phyloP scores from a whole-genome alignment of 139 green algal genomes.

The Haematococcus sp. region DNA sequence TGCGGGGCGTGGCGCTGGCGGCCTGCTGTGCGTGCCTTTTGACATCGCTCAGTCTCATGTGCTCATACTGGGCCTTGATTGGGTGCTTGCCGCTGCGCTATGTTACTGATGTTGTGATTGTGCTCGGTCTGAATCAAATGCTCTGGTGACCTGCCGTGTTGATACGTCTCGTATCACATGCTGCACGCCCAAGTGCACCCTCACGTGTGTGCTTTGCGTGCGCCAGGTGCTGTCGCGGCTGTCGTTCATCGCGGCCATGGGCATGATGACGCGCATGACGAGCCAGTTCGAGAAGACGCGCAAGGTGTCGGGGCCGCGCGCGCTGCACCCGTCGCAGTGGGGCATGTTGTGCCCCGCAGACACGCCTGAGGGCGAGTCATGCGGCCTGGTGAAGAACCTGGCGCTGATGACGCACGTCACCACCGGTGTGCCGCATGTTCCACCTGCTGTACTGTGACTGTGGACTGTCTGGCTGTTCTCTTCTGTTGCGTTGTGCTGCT shows the following conservation, averaged over 20 bases:
- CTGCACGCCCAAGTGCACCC: no score
- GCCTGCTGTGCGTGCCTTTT: no score
- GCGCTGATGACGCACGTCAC: slow-evolving; percentile 99
- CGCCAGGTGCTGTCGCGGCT: slow-evolving; percentile 90
- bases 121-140: not conserved
- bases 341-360: slow-evolving; percentile 97
- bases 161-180: no score
- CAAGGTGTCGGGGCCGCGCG: slow-evolving; percentile 90
- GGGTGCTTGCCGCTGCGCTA: not conserved
- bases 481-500: not conserved
- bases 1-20: no score
- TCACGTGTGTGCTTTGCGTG: no score
- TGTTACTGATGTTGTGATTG: not conserved
- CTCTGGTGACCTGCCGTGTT: not conserved
- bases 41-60: no score
- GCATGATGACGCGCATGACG: slow-evolving; percentile 99
- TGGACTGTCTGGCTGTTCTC: no score
- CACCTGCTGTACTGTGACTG: no score
- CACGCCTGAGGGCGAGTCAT: slow-evolving; percentile 95
- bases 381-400: slow-evolving; percentile 99
- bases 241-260: slow-evolving; percentile 92
- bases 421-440: slow-evolving; percentile 63
- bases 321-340: slow-evolving; percentile 95
- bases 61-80: not conserved
- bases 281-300: slow-evolving; percentile 98